phyloP scores from a whole-genome alignment of 768 basidiomycete species.

The Phylloporus sp. region DNA sequence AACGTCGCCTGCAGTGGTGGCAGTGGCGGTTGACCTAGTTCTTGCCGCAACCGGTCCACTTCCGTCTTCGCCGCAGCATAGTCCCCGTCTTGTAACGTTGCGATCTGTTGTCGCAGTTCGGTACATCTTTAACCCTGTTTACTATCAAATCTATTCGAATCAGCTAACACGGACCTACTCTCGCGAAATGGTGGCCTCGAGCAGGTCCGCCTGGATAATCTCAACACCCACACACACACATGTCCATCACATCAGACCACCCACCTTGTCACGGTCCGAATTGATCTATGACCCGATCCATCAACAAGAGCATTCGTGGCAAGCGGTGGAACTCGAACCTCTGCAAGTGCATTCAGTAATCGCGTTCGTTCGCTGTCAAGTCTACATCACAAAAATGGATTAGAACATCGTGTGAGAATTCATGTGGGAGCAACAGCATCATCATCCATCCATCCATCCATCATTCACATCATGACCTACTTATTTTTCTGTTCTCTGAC shows the following conservation, averaged over 20 bases:
- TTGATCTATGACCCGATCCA: conserved; percentile 50
- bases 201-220: conserved; percentile 55
- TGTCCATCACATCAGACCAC: conserved; percentile 1
- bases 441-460: no score
- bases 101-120: conserved; percentile 67
- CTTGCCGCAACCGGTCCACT: conserved; percentile 70
- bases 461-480: conserved; percentile 38
- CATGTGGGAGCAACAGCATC: neutral
- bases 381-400: conserved; percentile 33
- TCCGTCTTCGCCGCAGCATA: conserved; percentile 71
- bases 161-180: conserved; percentile 46
- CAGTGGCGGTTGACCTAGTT: conserved; percentile 72
- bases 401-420: conserved; percentile 10
- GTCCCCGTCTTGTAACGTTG: conserved; percentile 66
- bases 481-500: conserved; percentile 82
- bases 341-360: conserved; percentile 61
- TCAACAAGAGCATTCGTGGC: conserved; percentile 10
- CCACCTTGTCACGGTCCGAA: conserved; percentile 74
- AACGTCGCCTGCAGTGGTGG: conserved; percentile 69
- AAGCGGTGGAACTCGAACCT: conserved; percentile 43
- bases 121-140: conserved; percentile 43
- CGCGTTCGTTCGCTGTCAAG: conserved; percentile 74
- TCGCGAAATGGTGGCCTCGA: conserved; percentile 61
- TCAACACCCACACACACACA: conserved; percentile 5
- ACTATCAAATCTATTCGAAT: conserved; percentile 3